A percentile compares a stretch with the other conserved stretches of the same genome.
Evolutionary conservation across 1,284 basidiomycete species (phyloP).

Genomic region (Moesziomyces sp.): DNA sequence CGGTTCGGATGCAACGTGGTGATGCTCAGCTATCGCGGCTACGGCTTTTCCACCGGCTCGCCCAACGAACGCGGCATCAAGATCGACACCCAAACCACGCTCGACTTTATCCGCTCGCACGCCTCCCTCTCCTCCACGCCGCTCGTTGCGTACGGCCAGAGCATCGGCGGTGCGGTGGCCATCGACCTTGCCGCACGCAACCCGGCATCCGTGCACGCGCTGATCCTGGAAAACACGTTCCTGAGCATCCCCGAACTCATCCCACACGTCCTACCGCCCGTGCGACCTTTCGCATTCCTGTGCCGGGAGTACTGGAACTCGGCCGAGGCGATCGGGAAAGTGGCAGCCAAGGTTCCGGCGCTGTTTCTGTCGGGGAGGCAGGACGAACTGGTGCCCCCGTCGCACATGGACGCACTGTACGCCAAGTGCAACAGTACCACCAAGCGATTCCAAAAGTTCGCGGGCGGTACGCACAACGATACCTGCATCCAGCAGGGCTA

Average conservation of each 20-base stretch:
- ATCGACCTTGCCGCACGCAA: slow-evolving; percentile 87
- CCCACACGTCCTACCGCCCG: slow-evolving; percentile 81
- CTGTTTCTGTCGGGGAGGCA: slow-evolving; percentile 81
- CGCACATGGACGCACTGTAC: slow-evolving; percentile 85
- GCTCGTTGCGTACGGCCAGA: slow-evolving; percentile 84
- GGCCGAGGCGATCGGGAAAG: slow-evolving; percentile 75
- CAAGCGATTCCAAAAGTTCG: slow-evolving; percentile 71
- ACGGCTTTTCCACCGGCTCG: slow-evolving; percentile 82
- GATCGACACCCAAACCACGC: slow-evolving; percentile 78
- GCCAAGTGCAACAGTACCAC: slow-evolving; percentile 71
- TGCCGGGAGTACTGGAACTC: slow-evolving; percentile 92
- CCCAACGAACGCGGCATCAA: slow-evolving; percentile 83
- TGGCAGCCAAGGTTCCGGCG: slow-evolving; percentile 80
- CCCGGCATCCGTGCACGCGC: slow-evolving; percentile 75
- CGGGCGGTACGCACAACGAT: slow-evolving; percentile 75
- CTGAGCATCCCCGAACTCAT: slow-evolving; percentile 64
- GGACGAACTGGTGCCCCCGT: slow-evolving; percentile 86
- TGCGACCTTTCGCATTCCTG: slow-evolving; percentile 81
- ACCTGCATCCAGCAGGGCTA: slow-evolving; percentile 63
- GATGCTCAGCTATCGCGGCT: slow-evolving; percentile 90
- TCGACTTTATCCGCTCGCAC: slow-evolving; percentile 81
- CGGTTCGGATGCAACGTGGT: slow-evolving; percentile 88
- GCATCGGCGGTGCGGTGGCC: slow-evolving; percentile 93
- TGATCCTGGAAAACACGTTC: slow-evolving; percentile 85
- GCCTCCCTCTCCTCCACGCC: slow-evolving; percentile 72